Base-by-base conservation (phyloP, 129 eudicot species). In the Artemisia argyi region DNA sequence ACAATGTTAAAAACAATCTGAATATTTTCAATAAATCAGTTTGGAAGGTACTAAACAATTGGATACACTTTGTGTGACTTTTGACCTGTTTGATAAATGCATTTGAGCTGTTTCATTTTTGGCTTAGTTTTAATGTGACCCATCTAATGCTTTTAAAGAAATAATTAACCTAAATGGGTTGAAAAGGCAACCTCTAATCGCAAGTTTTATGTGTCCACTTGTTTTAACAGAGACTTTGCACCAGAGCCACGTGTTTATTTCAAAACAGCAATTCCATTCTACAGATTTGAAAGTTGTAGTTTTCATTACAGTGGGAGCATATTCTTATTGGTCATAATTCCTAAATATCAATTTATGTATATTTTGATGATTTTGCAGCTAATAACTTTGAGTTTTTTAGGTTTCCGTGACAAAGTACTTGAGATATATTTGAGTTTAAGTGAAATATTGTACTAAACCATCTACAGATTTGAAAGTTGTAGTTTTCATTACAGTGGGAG, bases 381-480 rank as follows among this genome's bases (percentile, higher is more conserved):
- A 28, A 28, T 28, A 28, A 20, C 22, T 20, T 20, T n/a, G n/a
- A n/a, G n/a, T n/a, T n/a, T n/a, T n/a, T n/a, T n/a, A n/a, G n/a
- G n/a, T n/a, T n/a, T n/a, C n/a, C n/a, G n/a, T n/a, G n/a, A n/a
- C n/a, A n/a, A n/a, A n/a, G n/a, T n/a, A n/a, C n/a, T n/a, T n/a
- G 93, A 51, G 85, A 87, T 76, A 89, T 94, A 20, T 1, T 22
- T 22, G 64, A 58, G 15, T 9, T 17, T 1, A 19, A n/a, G 39
- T 58, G 3, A 55, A 55, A 18, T 8, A 22, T 18, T 55, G 16
- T 55, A 18, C 19, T 1, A 1, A 55, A 3, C 19, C 19, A 55
- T 61, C 47, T 61, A 30, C 39, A 2, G 16, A n/a, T 18, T 63
- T 18, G 7, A 14, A 67, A 12, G 18, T 9, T 7, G 15, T 39